phyloP scores from a whole-genome alignment of 345 rosid genomes.

The Salix caprea region DNA sequence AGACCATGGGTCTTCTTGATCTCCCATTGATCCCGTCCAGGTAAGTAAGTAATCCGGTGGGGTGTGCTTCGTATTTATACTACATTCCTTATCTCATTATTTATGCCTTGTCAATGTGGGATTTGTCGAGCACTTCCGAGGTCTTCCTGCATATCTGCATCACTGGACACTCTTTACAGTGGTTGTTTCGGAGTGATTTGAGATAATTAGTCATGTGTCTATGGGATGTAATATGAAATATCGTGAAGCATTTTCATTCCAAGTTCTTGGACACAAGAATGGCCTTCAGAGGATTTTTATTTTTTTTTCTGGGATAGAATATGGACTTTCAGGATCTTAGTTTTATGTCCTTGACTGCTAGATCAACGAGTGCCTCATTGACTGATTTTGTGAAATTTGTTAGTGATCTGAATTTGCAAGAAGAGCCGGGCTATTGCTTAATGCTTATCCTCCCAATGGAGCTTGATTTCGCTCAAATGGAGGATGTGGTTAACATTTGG shows the following conservation, averaged over 20 bases:
- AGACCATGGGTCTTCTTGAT: constrained; percentile 9
- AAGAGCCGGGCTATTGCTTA: background rate
- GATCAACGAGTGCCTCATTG: background rate
- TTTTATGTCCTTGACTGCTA: background rate
- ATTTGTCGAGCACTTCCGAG: background rate
- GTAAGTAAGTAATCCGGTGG: background rate
- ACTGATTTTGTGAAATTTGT: background rate
- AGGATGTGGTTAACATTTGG: background rate
- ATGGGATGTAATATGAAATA: background rate
- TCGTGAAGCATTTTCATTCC: background rate
- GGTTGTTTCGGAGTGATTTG: background rate
- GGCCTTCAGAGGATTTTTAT: background rate
- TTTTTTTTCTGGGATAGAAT: background rate
- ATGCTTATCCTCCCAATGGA: background rate
- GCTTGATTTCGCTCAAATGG: background rate
- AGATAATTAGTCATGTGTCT: background rate
- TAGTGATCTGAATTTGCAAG: background rate
- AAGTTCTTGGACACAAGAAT: background rate
- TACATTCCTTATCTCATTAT: no score
- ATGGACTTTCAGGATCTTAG: background rate
- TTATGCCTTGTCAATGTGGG: background rate
- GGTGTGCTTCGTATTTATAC: background rate
- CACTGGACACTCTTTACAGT: background rate
- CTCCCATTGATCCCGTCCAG: constrained; percentile 23
- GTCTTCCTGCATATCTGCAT: background rate